Base-by-base conservation (phyloP, 805 yeast species). In the Nadsonia fulvescens region DNA sequence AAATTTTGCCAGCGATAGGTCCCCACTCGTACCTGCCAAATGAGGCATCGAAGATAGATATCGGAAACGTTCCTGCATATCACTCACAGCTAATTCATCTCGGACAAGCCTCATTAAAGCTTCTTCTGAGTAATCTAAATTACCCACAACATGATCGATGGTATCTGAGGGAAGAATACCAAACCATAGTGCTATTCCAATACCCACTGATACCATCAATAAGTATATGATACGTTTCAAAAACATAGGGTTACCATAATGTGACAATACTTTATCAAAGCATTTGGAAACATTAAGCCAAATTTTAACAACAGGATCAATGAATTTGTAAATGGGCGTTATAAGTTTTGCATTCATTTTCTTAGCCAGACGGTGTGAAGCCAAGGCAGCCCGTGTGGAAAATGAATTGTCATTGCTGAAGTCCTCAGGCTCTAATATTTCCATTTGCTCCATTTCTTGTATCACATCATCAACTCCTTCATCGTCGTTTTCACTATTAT, bases 21-120 rank as follows among this genome's bases (percentile, higher is more conserved):
- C 94, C 11, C 93, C 96, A 9, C 68, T 64, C 2, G 95, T 73
- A 3, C 96, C 96, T 0, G 94, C 69, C 36, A 74, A 49, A 44
- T 82, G 95, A 3, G 93, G 81, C 69, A 81, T 67, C 5, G 76
- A 63, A 14, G 83, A 69, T 13, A 81, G 43, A 39, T 77, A 78
- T 37, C 76, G 75, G 31, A 75, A 41, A 34, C 71, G 68, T 23
- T 66, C 70, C 39, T 70, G 70, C 47, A 86, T 55, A 12, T 65
- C 47, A 13, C 63, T 59, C 5, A 57, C 46, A 39, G 69, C 75
- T n/a, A n/a, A n/a, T n/a, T n/a, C n/a, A n/a, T n/a, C n/a, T n/a
- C n/a, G n/a, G n/a, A n/a, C n/a, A n/a, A n/a, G n/a, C n/a, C n/a
- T n/a, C n/a, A n/a, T n/a, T 15, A 78, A 54, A 22, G 62, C 57